These are phyloP conservation scores for Isabelozyma gotoi DNA, from an alignment of 805 yeast species.

Conservation along the genomic window DNA sequence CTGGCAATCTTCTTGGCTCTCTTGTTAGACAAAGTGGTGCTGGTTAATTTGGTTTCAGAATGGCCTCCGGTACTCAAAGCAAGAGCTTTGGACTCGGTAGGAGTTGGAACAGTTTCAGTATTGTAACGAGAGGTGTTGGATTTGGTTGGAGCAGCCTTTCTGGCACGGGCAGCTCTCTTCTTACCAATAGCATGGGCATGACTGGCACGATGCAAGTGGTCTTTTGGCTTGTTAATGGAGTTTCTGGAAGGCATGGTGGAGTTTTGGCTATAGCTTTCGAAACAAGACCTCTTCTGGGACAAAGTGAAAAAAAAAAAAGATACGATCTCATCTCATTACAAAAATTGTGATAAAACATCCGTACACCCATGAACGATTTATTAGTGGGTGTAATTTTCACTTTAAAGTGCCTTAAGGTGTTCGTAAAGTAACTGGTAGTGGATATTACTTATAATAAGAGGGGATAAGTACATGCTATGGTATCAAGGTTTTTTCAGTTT, in stretches of 20 bases:
- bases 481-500: no score
- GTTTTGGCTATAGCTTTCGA: neutral
- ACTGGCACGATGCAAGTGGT: slow-evolving; percentile 48
- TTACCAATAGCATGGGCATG: slow-evolving; percentile 51
- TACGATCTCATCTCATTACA: slow-evolving; percentile 29
- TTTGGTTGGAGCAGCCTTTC: slow-evolving; percentile 41
- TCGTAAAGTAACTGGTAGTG: no score
- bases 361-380: no score
- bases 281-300: neutral
- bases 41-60: slow-evolving; percentile 41
- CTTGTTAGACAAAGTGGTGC: slow-evolving; percentile 69
- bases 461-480: no score
- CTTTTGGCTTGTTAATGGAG: slow-evolving; percentile 78
- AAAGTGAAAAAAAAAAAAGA: slow-evolving; percentile 1
- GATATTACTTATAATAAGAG: no score
- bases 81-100: slow-evolving; percentile 44
- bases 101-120: slow-evolving; percentile 34
- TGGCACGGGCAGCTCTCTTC: slow-evolving; percentile 55
- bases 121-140: slow-evolving; percentile 41
- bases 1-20: slow-evolving; percentile 77
- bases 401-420: no score
- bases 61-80: slow-evolving; percentile 27
- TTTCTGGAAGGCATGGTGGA: slow-evolving; percentile 76
- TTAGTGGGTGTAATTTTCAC: no score
- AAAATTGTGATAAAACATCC: neutral